phyloP scores from a whole-genome alignment of 768 basidiomycete genomes.

The Gloeopeniophorella convolvens region DNA sequence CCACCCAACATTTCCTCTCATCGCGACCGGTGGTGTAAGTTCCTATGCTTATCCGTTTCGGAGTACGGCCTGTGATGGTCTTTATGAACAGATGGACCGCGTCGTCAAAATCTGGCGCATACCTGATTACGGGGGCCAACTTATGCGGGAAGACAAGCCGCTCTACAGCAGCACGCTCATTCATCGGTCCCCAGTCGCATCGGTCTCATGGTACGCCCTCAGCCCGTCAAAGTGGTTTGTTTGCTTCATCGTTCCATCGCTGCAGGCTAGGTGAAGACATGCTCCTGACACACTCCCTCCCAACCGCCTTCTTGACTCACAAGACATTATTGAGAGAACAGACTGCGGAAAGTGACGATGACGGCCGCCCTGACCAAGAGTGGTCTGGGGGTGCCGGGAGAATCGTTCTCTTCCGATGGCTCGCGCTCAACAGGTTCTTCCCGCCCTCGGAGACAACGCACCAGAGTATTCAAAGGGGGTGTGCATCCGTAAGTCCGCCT shows the following conservation, averaged over 20 bases:
- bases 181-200: conserved; percentile 59
- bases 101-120: conserved; percentile 71
- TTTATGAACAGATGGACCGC: conserved; percentile 52
- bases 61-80: conserved; percentile 7
- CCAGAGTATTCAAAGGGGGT: conserved; percentile 44
- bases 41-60: neutral
- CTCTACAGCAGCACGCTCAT: conserved; percentile 62
- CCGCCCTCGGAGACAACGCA: conserved; percentile 35
- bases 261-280: conserved; percentile 21
- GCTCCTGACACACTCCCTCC: conserved; percentile 47
- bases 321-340: conserved; percentile 21
- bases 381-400: conserved; percentile 35
- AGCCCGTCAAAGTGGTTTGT: too few species aligned
- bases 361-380: neutral
- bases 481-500: conserved; percentile 45
- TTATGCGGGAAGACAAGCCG: conserved; percentile 67
- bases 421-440: conserved; percentile 59
- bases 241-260: neutral
- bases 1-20: conserved; percentile 53
- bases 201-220: conserved; percentile 58
- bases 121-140: conserved; percentile 32
- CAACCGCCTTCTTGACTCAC: conserved; percentile 38
- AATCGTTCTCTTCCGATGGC: conserved; percentile 61
- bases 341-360: conserved; percentile 22
- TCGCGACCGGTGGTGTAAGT: conserved; percentile 75